Evolutionary conservation across 73 alveolate species (phyloP).

Genomic region (Paramecium caudatum): DNA sequence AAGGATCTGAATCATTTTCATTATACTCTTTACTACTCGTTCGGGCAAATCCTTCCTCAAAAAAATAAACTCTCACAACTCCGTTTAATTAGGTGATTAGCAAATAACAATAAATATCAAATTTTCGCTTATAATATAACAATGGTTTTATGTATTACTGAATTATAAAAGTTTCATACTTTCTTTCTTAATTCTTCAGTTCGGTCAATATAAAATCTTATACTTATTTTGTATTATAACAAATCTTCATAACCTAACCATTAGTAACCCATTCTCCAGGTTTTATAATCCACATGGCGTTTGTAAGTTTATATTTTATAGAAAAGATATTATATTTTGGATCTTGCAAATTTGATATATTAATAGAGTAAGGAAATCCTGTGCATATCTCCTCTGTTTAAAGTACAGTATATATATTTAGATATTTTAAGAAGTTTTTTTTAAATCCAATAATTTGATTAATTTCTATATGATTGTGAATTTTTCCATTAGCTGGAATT

Average conservation of each 20-base stretch:
- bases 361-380: not conserved
- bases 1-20: constrained; percentile 23
- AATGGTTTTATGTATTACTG: constrained; percentile 37
- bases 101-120: constrained; percentile 71
- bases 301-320: not conserved
- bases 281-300: constrained; percentile 44
- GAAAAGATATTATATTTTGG: not conserved
- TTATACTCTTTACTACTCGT: constrained; percentile 64
- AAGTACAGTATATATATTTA: not conserved
- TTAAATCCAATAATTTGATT: not conserved
- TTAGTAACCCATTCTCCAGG: not conserved
- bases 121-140: constrained; percentile 67
- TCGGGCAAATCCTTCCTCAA: constrained; percentile 71
- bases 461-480: constrained; percentile 36
- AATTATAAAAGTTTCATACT: not conserved
- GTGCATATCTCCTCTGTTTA: not conserved
- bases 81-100: constrained; percentile 61
- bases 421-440: not conserved
- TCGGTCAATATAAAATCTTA: constrained; percentile 6
- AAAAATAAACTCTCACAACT: constrained; percentile 62
- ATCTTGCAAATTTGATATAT: constrained; percentile 2
- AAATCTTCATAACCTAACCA: not conserved
- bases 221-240: constrained; percentile 35
- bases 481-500: not conserved
- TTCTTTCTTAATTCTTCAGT: not conserved